Evolutionary conservation across 2,329 filamentous ascomycete genomes (phyloP), one percentile per base, ranked within the genome.

Genomic region (Colletotrichum endophyticum): DNA sequence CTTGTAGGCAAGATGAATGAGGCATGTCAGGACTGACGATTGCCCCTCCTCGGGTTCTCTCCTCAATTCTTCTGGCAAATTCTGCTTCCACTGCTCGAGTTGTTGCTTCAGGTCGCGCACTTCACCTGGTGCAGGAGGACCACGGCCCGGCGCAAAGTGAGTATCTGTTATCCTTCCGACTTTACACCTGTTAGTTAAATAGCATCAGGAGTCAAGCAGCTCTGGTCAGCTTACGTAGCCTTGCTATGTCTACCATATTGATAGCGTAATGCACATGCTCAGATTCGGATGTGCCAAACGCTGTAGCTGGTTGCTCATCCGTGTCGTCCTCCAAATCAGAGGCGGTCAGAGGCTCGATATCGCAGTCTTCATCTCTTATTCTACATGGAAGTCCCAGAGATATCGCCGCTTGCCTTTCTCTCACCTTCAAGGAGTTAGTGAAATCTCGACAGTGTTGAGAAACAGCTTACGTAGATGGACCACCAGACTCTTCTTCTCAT

Each of bases 401-500:
- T 6, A 84, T 84, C 1, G 84, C 83, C 1, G 84, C 83, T 70
- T 86, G 84, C 30, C 84, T 77, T 66, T 86, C 84, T 9, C 84
- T 81, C 3, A 85, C 84, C 82, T 85, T 61, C 11, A 4, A 2
- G 1, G 9, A 16, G 44, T 70, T 3, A 15, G 3, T 12, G n/a
- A 15, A 13, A n/a, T 0, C 3, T 44, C 15, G 13, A 44, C 3
- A 16, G 5, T 0, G 4, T 22, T 4, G 28, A n/a, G 5, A n/a
- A 62, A 22, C 11, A 8, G 44, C 72, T 71, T 22, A 77, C 75
- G 70, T 91, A 90, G 9, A 90, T 85, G 8, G 88, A 88, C 89
- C 89, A 91, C 88, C 89, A 91, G 8, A 91, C 86, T 7, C 89
- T 80, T 72, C 87, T 85, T 78, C 87, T 86, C 39, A 90, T 77